Evolutionary conservation across 495 filamentous ascomycete species (phyloP), one percentile per base, ranked within the genome.

Genomic region (Parmelia sp.): DNA sequence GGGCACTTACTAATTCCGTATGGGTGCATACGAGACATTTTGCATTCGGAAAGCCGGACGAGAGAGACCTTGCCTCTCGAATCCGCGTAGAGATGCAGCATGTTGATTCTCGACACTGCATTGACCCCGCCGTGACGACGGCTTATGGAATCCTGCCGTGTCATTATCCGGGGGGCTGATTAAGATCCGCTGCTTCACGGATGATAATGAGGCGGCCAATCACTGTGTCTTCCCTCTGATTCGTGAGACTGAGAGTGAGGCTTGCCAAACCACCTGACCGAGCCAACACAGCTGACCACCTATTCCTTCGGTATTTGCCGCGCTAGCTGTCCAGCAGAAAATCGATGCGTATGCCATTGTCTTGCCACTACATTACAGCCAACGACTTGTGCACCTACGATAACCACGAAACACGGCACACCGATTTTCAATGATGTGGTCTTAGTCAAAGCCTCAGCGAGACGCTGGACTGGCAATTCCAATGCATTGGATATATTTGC

Each of bases 131-230:
- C 42, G 44, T 47, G 44, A 21, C 44, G 44, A 47, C 44, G n/a
- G 44, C 44, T 47, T 3, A 25, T 47, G 7, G 44, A 2, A 47
- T 25, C 44, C 42, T 19, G 40, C 40, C 40, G 40, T 23, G 8
- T 45, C 5, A 17, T 21, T 21, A 45, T 42, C 40, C 40, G 40
- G 19, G 10, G 21, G 45, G 45, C 45, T 49, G 45, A 27, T 27
- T n/a, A n/a, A 31, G 29, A 62, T 21, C 23, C 35, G 12, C 21
- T 35, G 29, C 39, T 53, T 19, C 25, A 60, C 25, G 27, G 3
- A 40, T 33, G 53, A 33, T 42, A 36, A 63, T 63, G 61, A 63
- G 61, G 61, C 61, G 23, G 51, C 61, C 37, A 44, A 57, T 57
- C 12, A 63, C 7, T 35, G 51, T 25, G 17, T 55, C 29, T 25